Evolutionary conservation across 441 rosid species (phyloP), one percentile per base, ranked within the genome.

Genomic region (Sinapis alba): DNA sequence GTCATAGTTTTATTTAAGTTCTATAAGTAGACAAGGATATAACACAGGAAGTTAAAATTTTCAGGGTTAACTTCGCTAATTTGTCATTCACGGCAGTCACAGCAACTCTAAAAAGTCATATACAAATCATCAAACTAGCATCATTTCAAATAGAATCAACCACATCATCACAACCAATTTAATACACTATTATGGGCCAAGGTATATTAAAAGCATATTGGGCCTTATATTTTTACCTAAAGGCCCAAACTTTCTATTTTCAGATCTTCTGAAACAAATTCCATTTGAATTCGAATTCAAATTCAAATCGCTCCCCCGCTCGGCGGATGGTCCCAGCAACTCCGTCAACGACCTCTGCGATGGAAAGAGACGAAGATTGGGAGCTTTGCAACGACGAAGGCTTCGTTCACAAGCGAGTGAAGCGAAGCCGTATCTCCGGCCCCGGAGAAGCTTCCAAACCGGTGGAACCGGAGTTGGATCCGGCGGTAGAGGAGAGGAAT

Each of bases 371-470:
- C 12, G 89, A 84, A 59, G 93, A 85, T 24, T 94, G 97, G 96
- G 96, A 86, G 75, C 84, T 88, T 69, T 81, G 81, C 81, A 86
- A 86, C 79, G 92, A 87, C 65, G 90, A 90, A 50, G 98, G 97
- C 15, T 92, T 94, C 87, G 80, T 90, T 58, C 86, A 89, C 88
- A 88, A 88, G 81, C 89, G 94, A 70, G 78, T 78, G 76, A 89
- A 85, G 74, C 89, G 85, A 65, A 83, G 81, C 45, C 78, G 85
- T 36, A 61, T 38, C 66, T 83, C 69, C 57, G 38, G 66, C 53
- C 53, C 73, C 65, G 36, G 80, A 32, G 71, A 54, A 64, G 19
- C 58, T 4, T 27, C 72, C 10, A 60, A 61, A 67, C 68, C 62
- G 32, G 59, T 63, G 50, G 72, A 59, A 66, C 75, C 81, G 1